Evolutionary conservation across 352 stramenopile species (phyloP), one percentile per base, ranked within the genome.

Genomic region (Phytophthora podocarpi): DNA sequence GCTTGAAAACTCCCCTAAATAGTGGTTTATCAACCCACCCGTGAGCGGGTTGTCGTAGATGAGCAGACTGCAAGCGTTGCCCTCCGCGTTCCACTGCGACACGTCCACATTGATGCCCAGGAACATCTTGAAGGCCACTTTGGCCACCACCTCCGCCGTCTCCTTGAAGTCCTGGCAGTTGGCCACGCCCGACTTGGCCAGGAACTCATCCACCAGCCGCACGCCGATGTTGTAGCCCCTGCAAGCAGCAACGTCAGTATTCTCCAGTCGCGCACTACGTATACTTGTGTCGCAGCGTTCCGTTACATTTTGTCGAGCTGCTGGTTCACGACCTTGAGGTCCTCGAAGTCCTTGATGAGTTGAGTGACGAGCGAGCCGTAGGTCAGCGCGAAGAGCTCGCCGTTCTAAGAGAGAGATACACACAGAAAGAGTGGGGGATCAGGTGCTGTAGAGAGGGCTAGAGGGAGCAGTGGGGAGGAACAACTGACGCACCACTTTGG

Each of bases 121-220:
- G 66, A 99, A 99, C 97, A 99, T 99, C 70, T 97, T 97, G 66
- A 99, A 98, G 6, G 94, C 97, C 23, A 98, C 89, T 59, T 98
- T 98, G 31, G 94, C 87, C 52, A 99, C 85, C 23, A 98, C 90
- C 47, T 99, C 95, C 24, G 92, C 82, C 13, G 96, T 98, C 55
- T 98, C 95, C 30, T 82, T 81, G 37, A 99, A 97, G 70, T 97
- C 90, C 49, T 81, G 61, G 68, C 91, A 97, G 40, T 41, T 72
- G 47, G 53, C 73, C 6, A 95, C 78, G 13, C 93, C 86, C 27
- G 91, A 95, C 79, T 99, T 99, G 70, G 95, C 93, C 11, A 99
- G 70, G 63, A 99, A 99, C 72, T 99, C 97, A 71, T 99, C 97
- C 16, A 99, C 94, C 28, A 98, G 86, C 10, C 97, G 87, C 40